Conservation (phyloP, 2,329 filamentous ascomycete genomes). For the Xylaria sp. region DNA sequence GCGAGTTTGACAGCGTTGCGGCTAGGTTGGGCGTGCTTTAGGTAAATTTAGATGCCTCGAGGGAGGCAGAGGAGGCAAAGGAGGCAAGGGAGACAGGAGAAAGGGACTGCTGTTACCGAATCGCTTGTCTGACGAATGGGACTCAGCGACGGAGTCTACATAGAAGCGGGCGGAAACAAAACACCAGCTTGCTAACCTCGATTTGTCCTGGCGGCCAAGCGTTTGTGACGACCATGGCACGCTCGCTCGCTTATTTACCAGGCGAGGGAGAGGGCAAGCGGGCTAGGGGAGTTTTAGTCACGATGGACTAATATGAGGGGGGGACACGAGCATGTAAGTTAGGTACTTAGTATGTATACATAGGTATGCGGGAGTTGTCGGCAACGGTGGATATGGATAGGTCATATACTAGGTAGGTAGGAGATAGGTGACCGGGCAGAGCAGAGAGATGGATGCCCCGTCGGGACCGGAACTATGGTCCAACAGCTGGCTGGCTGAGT, state of each 20-base stretch:
- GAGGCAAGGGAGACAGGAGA: too few species aligned
- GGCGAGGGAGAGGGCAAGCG: slow-evolving; percentile 12
- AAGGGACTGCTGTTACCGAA: slow-evolving; percentile 20
- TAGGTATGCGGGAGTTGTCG: slow-evolving; percentile 3
- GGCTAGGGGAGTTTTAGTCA: slow-evolving; percentile 18
- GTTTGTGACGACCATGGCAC: slow-evolving; percentile 24
- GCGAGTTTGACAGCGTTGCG: slow-evolving; percentile 16
- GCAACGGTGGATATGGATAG: slow-evolving; percentile 16
- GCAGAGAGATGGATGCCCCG: slow-evolving; percentile 12
- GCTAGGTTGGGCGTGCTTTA: slow-evolving; percentile 3
- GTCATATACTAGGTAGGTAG: slow-evolving; percentile 13
- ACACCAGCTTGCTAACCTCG: slow-evolving; percentile 23
- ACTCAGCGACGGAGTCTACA: slow-evolving; percentile 25
- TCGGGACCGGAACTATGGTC: slow-evolving; percentile 11
- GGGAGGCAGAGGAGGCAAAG: not conserved
- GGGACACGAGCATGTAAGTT: slow-evolving; percentile 12
- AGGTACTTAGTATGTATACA: slow-evolving; percentile 5
- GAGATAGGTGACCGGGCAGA: not conserved
- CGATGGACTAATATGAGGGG: slow-evolving; percentile 23
- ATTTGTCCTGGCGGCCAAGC: slow-evolving; percentile 10
- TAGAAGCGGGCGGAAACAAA: slow-evolving; percentile 20
- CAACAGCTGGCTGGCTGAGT: slow-evolving; percentile 10
- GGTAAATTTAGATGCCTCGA: slow-evolving; percentile 17
- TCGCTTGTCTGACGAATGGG: slow-evolving; percentile 40
- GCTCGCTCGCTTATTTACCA: slow-evolving; percentile 36